Evolutionary conservation across 83 land plant species (phyloP), one percentile per base, ranked within the genome.

Genomic region (Isoetes engelmannii): DNA sequence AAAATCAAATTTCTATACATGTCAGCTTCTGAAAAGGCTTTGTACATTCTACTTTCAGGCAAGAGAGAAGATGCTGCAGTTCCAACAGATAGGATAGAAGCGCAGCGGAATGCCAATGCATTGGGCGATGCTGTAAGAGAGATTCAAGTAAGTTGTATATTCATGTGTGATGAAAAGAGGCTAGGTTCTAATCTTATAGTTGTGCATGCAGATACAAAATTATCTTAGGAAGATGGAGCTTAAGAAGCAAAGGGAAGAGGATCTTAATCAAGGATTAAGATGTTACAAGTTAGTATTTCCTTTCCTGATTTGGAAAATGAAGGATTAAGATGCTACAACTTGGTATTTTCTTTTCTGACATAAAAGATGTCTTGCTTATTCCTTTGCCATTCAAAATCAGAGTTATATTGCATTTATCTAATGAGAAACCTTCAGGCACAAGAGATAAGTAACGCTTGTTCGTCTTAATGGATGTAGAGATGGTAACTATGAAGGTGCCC

Each of bases 81-180:
- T 71, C 54, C 78, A 79, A 13, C 93, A 80, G 78, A 87, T 57
- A 72, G 82, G 41, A 81, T 93, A 17, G 81, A 83, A 71, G 83
- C 82, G 59, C 96, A 93, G 65, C 84, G 98, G 61, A 93, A 87
- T 75, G 78, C 98, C 42, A 94, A 91, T 47, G 66, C 75, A 17
- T 78, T 93, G 47, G 83, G 92, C 41, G 82, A 82, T 48, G 80
- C 71, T 68, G 82, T 90, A 21, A 88, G 98, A 51, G 92, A 93
- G 72, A 93, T 93, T 37, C 98, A 93, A 71, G 97, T 88, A 51
- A 80, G 86, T 72, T 18, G 15, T 48, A 5, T 17, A 12, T 2
- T 28, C 37, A 0, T 28, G 37, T 28, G 1, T 28, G 37, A 28
- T 28, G 0, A 2, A 28, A 28, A 28, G 37, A 2, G 37, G 37